Evolutionary conservation across 176 grass and related monocot genomes (phyloP), one percentile per base, ranked within the genome.

Genomic region (Juncus inflexus): DNA sequence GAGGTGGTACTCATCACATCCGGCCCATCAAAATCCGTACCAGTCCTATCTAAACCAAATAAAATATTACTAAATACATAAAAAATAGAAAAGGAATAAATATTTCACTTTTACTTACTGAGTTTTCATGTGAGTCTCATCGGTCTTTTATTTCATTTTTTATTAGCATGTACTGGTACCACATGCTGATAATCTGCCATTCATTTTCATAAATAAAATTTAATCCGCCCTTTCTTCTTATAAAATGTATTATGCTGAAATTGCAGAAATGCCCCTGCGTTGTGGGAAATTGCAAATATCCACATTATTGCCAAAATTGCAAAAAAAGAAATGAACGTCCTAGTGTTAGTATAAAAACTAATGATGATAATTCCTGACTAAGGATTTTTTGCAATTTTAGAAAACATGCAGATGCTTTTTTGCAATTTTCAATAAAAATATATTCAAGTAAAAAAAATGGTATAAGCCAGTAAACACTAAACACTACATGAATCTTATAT

Each of bases 151-250:
- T 89, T 96, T 73, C 72, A 77, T 78, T 73, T 96, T 11, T 87
- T 68, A 37, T 84, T 81, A 71, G 87, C 84, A 78, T 28, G 19
- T 90, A 90, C 69, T 41, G 82, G 78, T 70, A 88, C 51, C 55
- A 96, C 81, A 87, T 90, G 73, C 61, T 96, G 91, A 78, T 85
- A 96, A 65, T 96, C 91, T 67, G 76, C 59, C 87, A 96, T 85
- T 58, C 91, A 86, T 95, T 59, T 28, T 28, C 19, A 28, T 28
- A 28, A 28, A 28, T 28, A 28, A 28, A 28, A 28, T 28, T 28
- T 28, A 28, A 28, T 28, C 19, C 19, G 19, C 19, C 19, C 19
- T 28, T 28, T 28, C 19, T 28, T 28, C 19, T 28, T 28, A 28
- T 28, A 28, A 28, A 28, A 28, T 28, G 19, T 28, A 28, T 28